phyloP scores from a whole-genome alignment of 1,139 yeast species.

The Suhomyces ambrosiae region DNA sequence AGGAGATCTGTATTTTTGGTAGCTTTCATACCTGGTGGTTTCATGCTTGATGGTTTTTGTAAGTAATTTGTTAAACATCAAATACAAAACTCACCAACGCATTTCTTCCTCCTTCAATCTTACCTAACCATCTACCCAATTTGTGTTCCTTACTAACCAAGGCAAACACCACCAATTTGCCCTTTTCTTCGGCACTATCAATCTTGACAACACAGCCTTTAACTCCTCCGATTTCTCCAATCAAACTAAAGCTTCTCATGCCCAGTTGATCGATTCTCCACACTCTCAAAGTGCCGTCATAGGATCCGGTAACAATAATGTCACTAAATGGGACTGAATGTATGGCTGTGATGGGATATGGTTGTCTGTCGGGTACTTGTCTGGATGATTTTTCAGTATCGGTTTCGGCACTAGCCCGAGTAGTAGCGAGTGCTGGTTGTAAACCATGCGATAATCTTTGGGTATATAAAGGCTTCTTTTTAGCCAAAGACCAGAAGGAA shows the following conservation, averaged over 20 bases:
- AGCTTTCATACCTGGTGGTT: too few relatives aligned
- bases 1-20: too few relatives aligned
- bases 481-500: constrained; percentile 83
- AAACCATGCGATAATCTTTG: constrained; percentile 78
- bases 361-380: constrained; percentile 70
- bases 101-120: constrained; percentile 45
- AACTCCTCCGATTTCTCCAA: constrained; percentile 60
- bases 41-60: too few relatives aligned
- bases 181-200: constrained; percentile 58
- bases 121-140: constrained; percentile 76
- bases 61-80: constrained; percentile 32
- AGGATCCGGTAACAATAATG: constrained; percentile 83
- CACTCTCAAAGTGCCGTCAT: constrained; percentile 71
- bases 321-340: constrained; percentile 90
- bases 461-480: constrained; percentile 81
- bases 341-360: constrained; percentile 83
- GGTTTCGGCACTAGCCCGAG: constrained; percentile 70
- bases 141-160: constrained; percentile 82
- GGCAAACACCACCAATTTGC: constrained; percentile 59
- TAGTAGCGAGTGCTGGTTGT: constrained; percentile 50
- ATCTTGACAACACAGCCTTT: constrained; percentile 75
- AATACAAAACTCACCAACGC: constrained; percentile 43
- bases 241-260: constrained; percentile 56
- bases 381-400: constrained; percentile 37
- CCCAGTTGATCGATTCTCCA: constrained; percentile 73